A percentile compares a stretch with the other conserved stretches of the same genome.
Evolutionary conservation across 2,329 filamentous ascomycete species (phyloP).

Genomic region (Sporothrix curviconia): DNA sequence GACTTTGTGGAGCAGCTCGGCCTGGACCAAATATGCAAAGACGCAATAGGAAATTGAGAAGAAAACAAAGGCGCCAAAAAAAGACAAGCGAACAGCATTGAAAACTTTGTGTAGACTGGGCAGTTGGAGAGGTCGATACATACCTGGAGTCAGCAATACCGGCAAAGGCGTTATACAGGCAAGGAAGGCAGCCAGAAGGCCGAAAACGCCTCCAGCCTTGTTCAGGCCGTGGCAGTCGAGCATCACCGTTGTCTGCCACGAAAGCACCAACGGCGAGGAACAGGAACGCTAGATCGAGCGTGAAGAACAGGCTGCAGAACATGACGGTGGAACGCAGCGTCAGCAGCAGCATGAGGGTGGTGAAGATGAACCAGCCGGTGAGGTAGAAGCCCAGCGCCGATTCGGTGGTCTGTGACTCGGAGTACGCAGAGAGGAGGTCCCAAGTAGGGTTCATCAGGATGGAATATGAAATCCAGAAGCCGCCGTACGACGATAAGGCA

Average conservation of each 20-base stretch:
- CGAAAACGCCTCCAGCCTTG: constrained; percentile 71
- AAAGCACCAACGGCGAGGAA: constrained; percentile 61
- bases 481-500: constrained; percentile 72
- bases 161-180: constrained; percentile 82
- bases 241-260: constrained; percentile 45
- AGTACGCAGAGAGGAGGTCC: constrained; percentile 47
- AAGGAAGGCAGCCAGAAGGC: constrained; percentile 71
- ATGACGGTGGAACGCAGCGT: constrained; percentile 71
- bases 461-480: constrained; percentile 74
- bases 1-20: too few species aligned
- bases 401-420: constrained; percentile 27
- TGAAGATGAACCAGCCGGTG: constrained; percentile 80
- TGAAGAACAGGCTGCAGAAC: constrained; percentile 72
- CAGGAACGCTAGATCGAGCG: constrained; percentile 69
- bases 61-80: not conserved
- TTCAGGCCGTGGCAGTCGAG: constrained; percentile 44
- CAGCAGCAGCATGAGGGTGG: constrained; percentile 64
- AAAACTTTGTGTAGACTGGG: too few species aligned
- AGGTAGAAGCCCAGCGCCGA: constrained; percentile 69
- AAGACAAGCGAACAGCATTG: too few species aligned
- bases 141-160: constrained; percentile 69
- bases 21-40: too few species aligned
- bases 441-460: constrained; percentile 66
- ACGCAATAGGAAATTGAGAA: not conserved
- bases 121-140: constrained; percentile 29